These are phyloP conservation scores for Halophytophthora polymorphica DNA, from an alignment of 352 stramenopile species.

Conservation along the genomic window DNA sequence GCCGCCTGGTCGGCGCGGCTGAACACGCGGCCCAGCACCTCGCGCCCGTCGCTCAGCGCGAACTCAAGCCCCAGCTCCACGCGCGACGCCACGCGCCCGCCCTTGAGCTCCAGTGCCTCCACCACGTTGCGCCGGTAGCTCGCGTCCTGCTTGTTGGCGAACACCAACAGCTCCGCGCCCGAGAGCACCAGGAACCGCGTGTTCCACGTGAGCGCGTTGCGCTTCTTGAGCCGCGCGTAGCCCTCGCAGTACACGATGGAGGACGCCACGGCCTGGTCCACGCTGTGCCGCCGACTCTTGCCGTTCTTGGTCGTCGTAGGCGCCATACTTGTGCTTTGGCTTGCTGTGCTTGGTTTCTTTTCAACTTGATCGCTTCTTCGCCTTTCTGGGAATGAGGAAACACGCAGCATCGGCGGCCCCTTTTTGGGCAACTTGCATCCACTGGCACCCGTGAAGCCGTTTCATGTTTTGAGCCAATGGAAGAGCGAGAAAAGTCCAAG, in stretches of 20 bases:
- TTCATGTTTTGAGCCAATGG: no score
- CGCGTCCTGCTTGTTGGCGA: slow-evolving; percentile 54
- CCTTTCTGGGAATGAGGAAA: no score
- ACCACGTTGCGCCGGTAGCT: slow-evolving; percentile 31
- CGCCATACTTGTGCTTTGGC: no score
- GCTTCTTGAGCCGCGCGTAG: slow-evolving; percentile 63
- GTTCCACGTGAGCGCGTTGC: slow-evolving; percentile 51
- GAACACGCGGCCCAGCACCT: slow-evolving; percentile 47
- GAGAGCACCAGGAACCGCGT: slow-evolving; percentile 61
- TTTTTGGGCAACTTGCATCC: no score
- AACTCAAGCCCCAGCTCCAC: slow-evolving; percentile 52
- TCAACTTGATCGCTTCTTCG: no score
- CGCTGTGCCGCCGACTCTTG: slow-evolving; percentile 24
- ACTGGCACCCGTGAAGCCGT: no score
- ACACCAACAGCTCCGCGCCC: slow-evolving; percentile 41
- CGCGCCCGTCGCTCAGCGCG: slow-evolving; percentile 36
- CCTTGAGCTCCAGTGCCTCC: slow-evolving; percentile 34
- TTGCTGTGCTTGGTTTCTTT: no score
- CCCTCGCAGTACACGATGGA: slow-evolving; percentile 40
- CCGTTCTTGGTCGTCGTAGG: neutral
- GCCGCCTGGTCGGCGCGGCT: slow-evolving; percentile 49
- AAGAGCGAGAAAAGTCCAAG: no score
- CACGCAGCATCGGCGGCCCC: no score
- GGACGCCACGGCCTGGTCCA: slow-evolving; percentile 19
- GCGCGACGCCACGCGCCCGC: slow-evolving; percentile 39